Evolutionary conservation across 2,329 filamentous ascomycete species (phyloP).

Genomic region (Neonectria faginata): DNA sequence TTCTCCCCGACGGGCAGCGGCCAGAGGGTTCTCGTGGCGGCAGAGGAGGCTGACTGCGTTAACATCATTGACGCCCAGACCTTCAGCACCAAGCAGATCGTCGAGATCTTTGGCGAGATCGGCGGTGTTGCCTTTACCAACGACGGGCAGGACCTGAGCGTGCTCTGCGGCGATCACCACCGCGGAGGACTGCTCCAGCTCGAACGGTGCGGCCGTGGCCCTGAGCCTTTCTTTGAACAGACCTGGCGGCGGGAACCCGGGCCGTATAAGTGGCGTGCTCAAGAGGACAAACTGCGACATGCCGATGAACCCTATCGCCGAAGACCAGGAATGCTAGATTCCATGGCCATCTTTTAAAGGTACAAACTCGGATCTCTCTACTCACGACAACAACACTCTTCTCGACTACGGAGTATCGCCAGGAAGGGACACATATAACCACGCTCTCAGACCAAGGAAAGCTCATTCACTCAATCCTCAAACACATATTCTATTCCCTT

Average conservation of each 20-base stretch:
- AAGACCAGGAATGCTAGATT: constrained; percentile 33
- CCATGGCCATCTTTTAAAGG: constrained; percentile 20
- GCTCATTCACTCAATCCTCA: background rate
- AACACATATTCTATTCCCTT: background rate
- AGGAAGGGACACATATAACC: background rate
- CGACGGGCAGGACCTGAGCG: constrained; percentile 74
- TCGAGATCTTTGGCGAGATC: constrained; percentile 82
- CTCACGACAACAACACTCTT: background rate
- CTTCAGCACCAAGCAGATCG: constrained; percentile 73
- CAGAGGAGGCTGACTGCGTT: constrained; percentile 80
- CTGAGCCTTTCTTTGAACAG: constrained; percentile 43
- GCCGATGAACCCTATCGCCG: constrained; percentile 34
- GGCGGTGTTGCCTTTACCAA: constrained; percentile 76
- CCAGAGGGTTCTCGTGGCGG: constrained; percentile 74
- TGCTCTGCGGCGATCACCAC: constrained; percentile 73
- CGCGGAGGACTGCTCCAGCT: constrained; percentile 76
- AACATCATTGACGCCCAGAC: constrained; percentile 76
- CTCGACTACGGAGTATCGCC: background rate
- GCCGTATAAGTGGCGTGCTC: constrained; percentile 29
- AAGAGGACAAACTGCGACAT: constrained; percentile 20
- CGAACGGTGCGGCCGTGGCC: constrained; percentile 57
- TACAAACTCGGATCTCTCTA: background rate
- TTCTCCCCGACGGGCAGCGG: constrained; percentile 80
- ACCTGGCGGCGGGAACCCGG: constrained; percentile 31
- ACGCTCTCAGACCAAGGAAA: background rate